A percentile compares a stretch with the other conserved stretches of the same genome.
These are phyloP conservation scores for Suillus luteus DNA, from an alignment of 768 basidiomycete genomes.

Conservation along the genomic window DNA sequence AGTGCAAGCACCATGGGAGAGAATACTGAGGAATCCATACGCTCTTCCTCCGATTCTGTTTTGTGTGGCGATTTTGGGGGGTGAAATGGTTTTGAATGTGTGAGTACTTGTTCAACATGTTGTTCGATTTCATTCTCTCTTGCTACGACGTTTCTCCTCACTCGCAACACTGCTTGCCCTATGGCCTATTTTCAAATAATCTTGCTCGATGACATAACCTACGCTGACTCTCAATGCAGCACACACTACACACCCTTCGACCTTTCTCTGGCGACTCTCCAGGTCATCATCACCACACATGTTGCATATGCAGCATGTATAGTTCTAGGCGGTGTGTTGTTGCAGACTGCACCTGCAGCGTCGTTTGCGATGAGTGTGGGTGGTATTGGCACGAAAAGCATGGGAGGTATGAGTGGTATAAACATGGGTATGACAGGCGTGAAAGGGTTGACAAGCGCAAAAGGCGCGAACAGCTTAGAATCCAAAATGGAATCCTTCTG, in stretches of 20 bases:
- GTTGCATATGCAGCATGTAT: slow-evolving; percentile 85
- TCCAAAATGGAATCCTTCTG: slow-evolving; percentile 83
- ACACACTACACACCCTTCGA: slow-evolving; percentile 74
- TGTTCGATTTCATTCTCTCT: slow-evolving; percentile 4
- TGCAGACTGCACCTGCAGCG: slow-evolving; percentile 81
- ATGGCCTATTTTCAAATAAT: background rate
- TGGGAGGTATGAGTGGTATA: slow-evolving; percentile 8
- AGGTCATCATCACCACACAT: slow-evolving; percentile 77
- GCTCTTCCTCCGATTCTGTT: slow-evolving; percentile 63
- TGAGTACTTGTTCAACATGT: slow-evolving; percentile 40
- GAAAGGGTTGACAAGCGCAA: background rate
- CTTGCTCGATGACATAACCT: background rate
- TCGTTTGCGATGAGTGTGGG: background rate
- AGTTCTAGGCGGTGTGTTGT: slow-evolving; percentile 79
- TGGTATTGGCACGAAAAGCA: background rate
- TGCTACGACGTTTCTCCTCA: background rate
- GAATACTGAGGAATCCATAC: slow-evolving; percentile 74
- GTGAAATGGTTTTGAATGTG: slow-evolving; percentile 56
- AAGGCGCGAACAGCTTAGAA: slow-evolving; percentile 30
- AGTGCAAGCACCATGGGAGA: slow-evolving; percentile 11
- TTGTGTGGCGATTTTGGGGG: slow-evolving; percentile 53
- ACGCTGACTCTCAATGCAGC: slow-evolving; percentile 22
- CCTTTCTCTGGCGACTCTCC: slow-evolving; percentile 76
- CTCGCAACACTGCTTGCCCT: slow-evolving; percentile 1
- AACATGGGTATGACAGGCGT: slow-evolving; percentile 14